A percentile compares a stretch with the other conserved stretches of the same genome.
phyloP scores from a whole-genome alignment of 2,329 filamentous ascomycete genomes.

The Alternaria hordeiaustralica region DNA sequence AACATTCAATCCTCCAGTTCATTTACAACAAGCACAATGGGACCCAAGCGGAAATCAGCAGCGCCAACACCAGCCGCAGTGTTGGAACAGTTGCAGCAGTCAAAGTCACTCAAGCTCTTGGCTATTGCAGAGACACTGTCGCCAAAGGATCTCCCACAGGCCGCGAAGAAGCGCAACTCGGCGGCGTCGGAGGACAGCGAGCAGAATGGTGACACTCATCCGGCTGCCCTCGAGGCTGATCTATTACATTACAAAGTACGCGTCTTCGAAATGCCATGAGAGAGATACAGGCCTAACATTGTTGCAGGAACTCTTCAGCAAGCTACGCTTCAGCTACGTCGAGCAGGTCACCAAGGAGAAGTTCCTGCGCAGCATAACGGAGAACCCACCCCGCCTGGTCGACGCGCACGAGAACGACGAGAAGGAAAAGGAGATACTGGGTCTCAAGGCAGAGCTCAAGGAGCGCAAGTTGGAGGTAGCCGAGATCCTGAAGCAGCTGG shows the following conservation, averaged over 20 bases:
- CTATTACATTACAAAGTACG: conserved; percentile 80
- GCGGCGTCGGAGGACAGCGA: conserved; percentile 73
- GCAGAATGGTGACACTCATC: conserved; percentile 68
- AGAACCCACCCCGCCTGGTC: conserved; percentile 86
- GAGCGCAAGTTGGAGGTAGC: conserved; percentile 80
- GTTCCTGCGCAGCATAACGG: conserved; percentile 90
- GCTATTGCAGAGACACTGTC: conserved; percentile 78
- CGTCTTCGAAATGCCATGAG: neutral
- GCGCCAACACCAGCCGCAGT: conserved; percentile 37
- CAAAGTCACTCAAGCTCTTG: conserved; percentile 72
- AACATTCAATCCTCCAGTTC: conserved; percentile 23
- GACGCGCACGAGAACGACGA: conserved; percentile 75
- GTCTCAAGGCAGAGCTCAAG: conserved; percentile 77
- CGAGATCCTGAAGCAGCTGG: conserved; percentile 74
- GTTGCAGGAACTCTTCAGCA: conserved; percentile 85
- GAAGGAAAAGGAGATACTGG: conserved; percentile 64
- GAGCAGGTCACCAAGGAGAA: conserved; percentile 99
- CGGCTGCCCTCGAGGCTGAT: conserved; percentile 80
- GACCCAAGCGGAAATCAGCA: conserved; percentile 31
- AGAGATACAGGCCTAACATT: conserved; percentile 5
- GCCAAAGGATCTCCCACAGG: conserved; percentile 54
- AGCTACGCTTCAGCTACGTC: conserved; percentile 95
- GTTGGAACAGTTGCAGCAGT: conserved; percentile 63
- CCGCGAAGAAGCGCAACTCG: conserved; percentile 50
- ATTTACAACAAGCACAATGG: conserved; percentile 26